These are phyloP conservation scores for Leccinum solheimii DNA, from an alignment of 1,284 basidiomycete genomes.

Conservation along the genomic window DNA sequence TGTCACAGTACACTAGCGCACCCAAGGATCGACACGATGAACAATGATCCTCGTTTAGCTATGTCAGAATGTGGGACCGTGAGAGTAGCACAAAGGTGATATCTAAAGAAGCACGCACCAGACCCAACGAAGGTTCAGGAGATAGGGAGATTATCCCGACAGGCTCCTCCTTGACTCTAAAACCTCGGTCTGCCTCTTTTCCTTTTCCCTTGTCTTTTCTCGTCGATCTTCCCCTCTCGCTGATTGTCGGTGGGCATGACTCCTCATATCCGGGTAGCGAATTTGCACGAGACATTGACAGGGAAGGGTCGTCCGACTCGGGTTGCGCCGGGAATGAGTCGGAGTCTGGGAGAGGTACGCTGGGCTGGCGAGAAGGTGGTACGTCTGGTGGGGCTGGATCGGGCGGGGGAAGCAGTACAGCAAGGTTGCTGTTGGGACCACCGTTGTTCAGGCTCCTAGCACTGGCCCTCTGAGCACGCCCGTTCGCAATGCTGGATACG, in stretches of 20 bases:
- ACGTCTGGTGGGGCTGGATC: slow-evolving; percentile 40
- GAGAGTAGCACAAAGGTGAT: slow-evolving; percentile 14
- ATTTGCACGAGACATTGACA: slow-evolving; percentile 56
- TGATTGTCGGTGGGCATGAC: slow-evolving; percentile 28
- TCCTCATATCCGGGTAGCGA: slow-evolving; percentile 55
- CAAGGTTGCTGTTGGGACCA: slow-evolving; percentile 22
- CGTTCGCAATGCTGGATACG: slow-evolving; percentile 49
- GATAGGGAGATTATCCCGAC: slow-evolving; percentile 46
- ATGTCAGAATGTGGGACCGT: slow-evolving; percentile 22
- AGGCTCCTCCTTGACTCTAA: slow-evolving; percentile 73
- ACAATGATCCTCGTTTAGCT: slow-evolving; percentile 94
- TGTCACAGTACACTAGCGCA: slow-evolving; percentile 91
- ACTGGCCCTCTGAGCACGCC: slow-evolving; percentile 72
- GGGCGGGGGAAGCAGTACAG: slow-evolving; percentile 35
- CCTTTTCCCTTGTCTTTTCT: slow-evolving; percentile 62
- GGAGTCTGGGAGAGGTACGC: slow-evolving; percentile 39
- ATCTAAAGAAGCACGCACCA: slow-evolving; percentile 39
- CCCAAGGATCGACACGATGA: slow-evolving; percentile 86
- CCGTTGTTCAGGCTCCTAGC: slow-evolving; percentile 64
- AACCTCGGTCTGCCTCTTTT: slow-evolving; percentile 56
- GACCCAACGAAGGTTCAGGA: slow-evolving; percentile 45
- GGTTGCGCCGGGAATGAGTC: slow-evolving; percentile 44
- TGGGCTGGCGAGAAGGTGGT: slow-evolving; percentile 38
- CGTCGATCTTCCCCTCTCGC: slow-evolving; percentile 37
- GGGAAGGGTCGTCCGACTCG: slow-evolving; percentile 51